Conservation (phyloP, 768 basidiomycete species). For the Baorangia bicolor region DNA sequence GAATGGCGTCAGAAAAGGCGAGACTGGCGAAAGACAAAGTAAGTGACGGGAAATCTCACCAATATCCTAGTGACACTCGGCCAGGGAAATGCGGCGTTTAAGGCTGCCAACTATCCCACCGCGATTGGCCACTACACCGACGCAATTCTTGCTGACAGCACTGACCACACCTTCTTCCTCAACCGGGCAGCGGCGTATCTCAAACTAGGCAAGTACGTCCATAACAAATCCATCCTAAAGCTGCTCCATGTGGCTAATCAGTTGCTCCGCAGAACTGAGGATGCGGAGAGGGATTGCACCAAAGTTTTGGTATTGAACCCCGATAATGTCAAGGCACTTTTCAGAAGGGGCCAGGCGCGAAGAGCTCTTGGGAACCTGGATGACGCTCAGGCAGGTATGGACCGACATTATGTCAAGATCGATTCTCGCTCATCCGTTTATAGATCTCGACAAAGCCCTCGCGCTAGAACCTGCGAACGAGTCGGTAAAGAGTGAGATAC, state of each 20-base stretch:
- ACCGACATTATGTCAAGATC: neutral
- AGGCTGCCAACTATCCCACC: conserved; percentile 68
- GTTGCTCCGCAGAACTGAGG: conserved; percentile 53
- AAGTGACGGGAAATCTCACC: neutral
- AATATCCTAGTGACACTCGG: neutral
- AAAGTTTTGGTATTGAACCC: conserved; percentile 54
- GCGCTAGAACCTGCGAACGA: conserved; percentile 63
- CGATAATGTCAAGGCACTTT: conserved; percentile 76
- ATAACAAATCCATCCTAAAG: neutral
- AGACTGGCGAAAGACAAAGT: conserved; percentile 35
- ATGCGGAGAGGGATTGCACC: conserved; percentile 80
- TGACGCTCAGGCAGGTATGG: conserved; percentile 59
- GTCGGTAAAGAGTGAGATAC: conserved; percentile 61
- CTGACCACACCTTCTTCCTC: conserved; percentile 75
- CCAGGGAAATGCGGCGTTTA: conserved; percentile 89
- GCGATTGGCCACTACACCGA: conserved; percentile 87
- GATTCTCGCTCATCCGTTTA: conserved; percentile 1
- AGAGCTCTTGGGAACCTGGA: conserved; percentile 49
- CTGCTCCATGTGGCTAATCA: conserved; percentile 1
- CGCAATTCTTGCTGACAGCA: conserved; percentile 69
- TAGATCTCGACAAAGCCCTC: conserved; percentile 64
- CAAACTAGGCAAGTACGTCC: conserved; percentile 90
- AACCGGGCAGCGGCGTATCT: conserved; percentile 93
- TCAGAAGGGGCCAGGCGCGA: conserved; percentile 75
- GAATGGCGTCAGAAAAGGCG: conserved; percentile 38